Evolutionary conservation across 2,329 filamentous ascomycete species (phyloP).

Genomic region (Cordyceps sp.): DNA sequence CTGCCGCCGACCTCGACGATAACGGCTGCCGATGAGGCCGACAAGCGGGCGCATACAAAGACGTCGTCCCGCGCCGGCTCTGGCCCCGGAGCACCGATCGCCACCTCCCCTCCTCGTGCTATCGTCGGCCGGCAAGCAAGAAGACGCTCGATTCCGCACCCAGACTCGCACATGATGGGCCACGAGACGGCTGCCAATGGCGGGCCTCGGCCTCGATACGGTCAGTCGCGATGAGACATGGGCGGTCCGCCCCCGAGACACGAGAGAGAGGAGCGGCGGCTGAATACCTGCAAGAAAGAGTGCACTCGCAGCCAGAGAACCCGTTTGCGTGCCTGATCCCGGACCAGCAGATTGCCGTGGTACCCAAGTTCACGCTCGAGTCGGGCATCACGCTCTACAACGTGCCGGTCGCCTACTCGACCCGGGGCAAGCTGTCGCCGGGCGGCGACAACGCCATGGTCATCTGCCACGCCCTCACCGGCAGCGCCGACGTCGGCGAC

Average conservation of each 20-base stretch:
- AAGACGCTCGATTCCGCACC: too few species aligned
- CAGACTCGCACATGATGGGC: too few species aligned
- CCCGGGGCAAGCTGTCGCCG: conserved; percentile 41
- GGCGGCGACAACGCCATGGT: conserved; percentile 52
- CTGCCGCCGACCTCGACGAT: too few species aligned
- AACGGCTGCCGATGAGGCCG: too few species aligned
- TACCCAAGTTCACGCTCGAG: conserved; percentile 84
- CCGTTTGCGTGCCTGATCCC: conserved; percentile 76
- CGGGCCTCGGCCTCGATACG: conserved; percentile 9
- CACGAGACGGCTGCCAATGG: conserved; percentile 7
- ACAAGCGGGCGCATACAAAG: too few species aligned
- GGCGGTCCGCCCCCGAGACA: neutral
- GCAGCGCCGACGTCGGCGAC: conserved; percentile 69
- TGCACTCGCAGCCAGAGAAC: conserved; percentile 66
- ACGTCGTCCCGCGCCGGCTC: too few species aligned
- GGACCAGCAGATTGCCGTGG: conserved; percentile 70
- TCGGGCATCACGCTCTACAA: conserved; percentile 74
- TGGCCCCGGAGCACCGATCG: too few species aligned
- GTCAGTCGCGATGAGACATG: too few species aligned
- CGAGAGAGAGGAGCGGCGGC: conserved; percentile 25
- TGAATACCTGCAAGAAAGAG: conserved; percentile 54
- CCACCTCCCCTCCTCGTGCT: too few species aligned
- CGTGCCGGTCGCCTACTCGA: conserved; percentile 53
- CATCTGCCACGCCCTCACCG: conserved; percentile 72
- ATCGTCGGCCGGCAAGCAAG: too few species aligned